Conservation (phyloP, 768 basidiomycete genomes). For the Suillus hirtellus region DNA sequence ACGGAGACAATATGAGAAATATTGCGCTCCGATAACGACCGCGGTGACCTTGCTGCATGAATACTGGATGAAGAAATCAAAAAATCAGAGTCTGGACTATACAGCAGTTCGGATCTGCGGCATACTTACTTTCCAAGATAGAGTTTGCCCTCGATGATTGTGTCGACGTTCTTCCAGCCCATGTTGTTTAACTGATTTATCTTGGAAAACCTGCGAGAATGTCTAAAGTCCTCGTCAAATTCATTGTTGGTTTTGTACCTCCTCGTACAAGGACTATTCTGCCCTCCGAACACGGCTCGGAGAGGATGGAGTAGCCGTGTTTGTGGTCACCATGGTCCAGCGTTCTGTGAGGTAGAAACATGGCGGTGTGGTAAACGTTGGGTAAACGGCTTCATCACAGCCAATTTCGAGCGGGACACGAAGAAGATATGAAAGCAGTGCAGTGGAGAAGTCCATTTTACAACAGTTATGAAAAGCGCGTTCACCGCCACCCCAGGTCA, state of each 20-base stretch:
- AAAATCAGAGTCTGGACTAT: constrained; percentile 12
- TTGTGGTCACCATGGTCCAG: constrained; percentile 17
- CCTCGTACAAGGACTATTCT: constrained; percentile 19
- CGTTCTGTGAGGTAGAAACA: constrained; percentile 19
- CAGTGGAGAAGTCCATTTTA: constrained; percentile 28
- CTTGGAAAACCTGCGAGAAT: constrained; percentile 31
- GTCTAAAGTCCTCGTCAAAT: constrained; percentile 18
- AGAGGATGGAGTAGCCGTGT: constrained; percentile 33
- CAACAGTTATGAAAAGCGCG: constrained; percentile 19
- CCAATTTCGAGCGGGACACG: constrained; percentile 29
- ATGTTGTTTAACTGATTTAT: constrained; percentile 26
- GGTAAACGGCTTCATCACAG: constrained; percentile 33
- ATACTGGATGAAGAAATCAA: constrained; percentile 44
- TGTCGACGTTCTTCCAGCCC: constrained; percentile 67
- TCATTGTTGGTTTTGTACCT: constrained; percentile 39
- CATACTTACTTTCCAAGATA: constrained; percentile 73
- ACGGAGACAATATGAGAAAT: constrained; percentile 83
- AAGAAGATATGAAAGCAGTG: constrained; percentile 30
- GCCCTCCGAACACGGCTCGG: constrained; percentile 29
- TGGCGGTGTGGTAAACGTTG: constrained; percentile 38
- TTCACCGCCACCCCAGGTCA: constrained; percentile 32
- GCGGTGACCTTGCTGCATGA: constrained; percentile 67
- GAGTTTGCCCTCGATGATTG: constrained; percentile 63
- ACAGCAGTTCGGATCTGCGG: constrained; percentile 19
- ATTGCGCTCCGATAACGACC: constrained; percentile 68